Evolutionary conservation across 202 grass and related monocot genomes (phyloP), one percentile per base, ranked within the genome.

Genomic region (Musa balbisiana): DNA sequence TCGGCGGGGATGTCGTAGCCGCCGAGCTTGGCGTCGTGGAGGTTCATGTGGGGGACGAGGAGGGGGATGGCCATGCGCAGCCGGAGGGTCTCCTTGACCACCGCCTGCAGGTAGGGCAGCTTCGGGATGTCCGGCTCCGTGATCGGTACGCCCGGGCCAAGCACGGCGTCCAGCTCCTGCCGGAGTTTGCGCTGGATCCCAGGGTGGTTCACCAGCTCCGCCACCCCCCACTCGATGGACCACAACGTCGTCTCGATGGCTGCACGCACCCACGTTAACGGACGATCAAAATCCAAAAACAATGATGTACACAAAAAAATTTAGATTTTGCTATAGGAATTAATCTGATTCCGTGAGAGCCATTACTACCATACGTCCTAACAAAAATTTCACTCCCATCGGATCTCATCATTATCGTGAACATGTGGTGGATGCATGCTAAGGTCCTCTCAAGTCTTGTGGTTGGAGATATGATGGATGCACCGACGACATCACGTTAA

Each of bases 11-110:
- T 62, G 55, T 76, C 73, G 73, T 62, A 76, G 29, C 73, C 56
- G 17, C 73, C 73, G 73, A 76, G 73, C 73, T 76, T 63, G 56
- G 73, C 73, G 73, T 76, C 73, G 73, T 76, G 26, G 73, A 76
- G 73, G 73, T 76, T 76, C 73, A 76, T 76, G 73, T 76, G 73
- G 27, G 73, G 73, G 29, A 76, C 73, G 73, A 76, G 73, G 27
- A 76, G 73, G 55, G 73, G 73, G 56, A 76, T 76, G 56, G 73
- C 73, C 73, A 76, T 76, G 26, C 73, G 73, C 55, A 63, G 27
- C 2, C 73, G 73, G 26, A 76, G 73, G 27, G 73, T 76, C 55
- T 76, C 73, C 55, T 76, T 76, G 55, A 76, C 23, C 15, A 76
- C 73, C 26, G 73, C 73, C 55, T 76, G 73, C 26, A 76, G 56